phyloP scores from a whole-genome alignment of 2,329 filamentous ascomycete genomes.

The Talaromyces sp. region DNA sequence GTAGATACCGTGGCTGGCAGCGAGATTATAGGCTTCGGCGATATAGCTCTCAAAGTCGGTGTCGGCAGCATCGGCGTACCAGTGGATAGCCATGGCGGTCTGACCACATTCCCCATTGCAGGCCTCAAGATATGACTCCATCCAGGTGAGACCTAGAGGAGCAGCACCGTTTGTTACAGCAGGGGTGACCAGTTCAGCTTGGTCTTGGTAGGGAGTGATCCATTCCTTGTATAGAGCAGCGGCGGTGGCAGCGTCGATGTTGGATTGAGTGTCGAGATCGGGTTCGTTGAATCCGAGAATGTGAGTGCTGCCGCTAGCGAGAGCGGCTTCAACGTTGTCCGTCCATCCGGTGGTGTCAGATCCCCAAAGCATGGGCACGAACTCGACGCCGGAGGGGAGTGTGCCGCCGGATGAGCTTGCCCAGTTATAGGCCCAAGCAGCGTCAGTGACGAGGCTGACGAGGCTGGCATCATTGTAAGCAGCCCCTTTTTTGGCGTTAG shows the following conservation, averaged over 20 bases:
- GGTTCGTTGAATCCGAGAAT: conserved; percentile 49
- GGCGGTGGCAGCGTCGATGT: conserved; percentile 37
- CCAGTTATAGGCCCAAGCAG: conserved; percentile 49
- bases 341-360: conserved; percentile 35
- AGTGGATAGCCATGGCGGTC: conserved; percentile 45
- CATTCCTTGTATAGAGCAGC: conserved; percentile 35
- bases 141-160: conserved; percentile 39
- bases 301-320: conserved; percentile 34
- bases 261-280: conserved; percentile 38
- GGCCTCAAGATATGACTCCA: conserved; percentile 36
- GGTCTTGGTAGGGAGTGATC: conserved; percentile 36
- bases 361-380: conserved; percentile 47
- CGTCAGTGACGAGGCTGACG: conserved; percentile 31
- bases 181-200: conserved; percentile 41
- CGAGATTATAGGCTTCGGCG: conserved; percentile 33
- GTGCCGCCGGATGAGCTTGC: conserved; percentile 28
- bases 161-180: conserved; percentile 38
- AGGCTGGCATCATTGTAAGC: conserved; percentile 40
- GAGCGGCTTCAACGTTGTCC: conserved; percentile 32
- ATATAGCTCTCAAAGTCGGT: conserved; percentile 22
- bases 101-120: conserved; percentile 39
- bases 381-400: conserved; percentile 37
- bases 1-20: conserved; percentile 30
- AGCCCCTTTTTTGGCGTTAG: conserved; percentile 14
- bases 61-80: conserved; percentile 34